These are phyloP conservation scores for Mucor irregularis DNA, from an alignment of 371 early-diverging fungal species.

Conservation along the genomic window DNA sequence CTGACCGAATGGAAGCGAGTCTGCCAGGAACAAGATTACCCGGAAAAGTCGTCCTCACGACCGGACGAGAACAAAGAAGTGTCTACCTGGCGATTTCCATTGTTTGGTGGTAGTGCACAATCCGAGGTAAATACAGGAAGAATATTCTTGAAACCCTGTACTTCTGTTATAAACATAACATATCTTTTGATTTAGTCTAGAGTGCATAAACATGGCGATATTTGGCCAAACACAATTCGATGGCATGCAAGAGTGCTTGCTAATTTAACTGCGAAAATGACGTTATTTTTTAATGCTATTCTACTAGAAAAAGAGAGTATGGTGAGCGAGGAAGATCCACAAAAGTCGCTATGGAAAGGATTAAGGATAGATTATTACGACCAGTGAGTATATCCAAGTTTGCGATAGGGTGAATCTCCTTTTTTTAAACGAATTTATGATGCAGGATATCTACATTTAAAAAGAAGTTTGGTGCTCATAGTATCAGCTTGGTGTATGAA, in stretches of 20 bases:
- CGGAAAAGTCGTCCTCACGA: conserved; percentile 33
- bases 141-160: no score
- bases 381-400: conserved; percentile 34
- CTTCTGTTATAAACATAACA: no score
- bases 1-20: conserved; percentile 52
- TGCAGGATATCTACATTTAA: conserved; percentile 56
- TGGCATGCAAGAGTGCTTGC: conserved; percentile 59
- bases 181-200: conserved; percentile 8
- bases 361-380: conserved; percentile 57
- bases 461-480: conserved; percentile 54
- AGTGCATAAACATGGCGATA: conserved; percentile 32
- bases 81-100: conserved; percentile 33
- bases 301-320: conserved; percentile 56
- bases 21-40: conserved; percentile 52
- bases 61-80: conserved; percentile 34
- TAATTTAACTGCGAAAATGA: conserved; percentile 62
- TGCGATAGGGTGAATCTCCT: not conserved
- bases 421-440: not conserved
- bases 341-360: conserved; percentile 58
- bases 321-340: conserved; percentile 52
- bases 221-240: conserved; percentile 54
- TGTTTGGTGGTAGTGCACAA: conserved; percentile 23
- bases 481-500: conserved; percentile 60
- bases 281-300: conserved; percentile 60
- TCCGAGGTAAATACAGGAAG: conserved; percentile 23